Evolutionary conservation across 106 monocot genomes (phyloP).

Genomic region (Dendrobium huoshanense): DNA sequence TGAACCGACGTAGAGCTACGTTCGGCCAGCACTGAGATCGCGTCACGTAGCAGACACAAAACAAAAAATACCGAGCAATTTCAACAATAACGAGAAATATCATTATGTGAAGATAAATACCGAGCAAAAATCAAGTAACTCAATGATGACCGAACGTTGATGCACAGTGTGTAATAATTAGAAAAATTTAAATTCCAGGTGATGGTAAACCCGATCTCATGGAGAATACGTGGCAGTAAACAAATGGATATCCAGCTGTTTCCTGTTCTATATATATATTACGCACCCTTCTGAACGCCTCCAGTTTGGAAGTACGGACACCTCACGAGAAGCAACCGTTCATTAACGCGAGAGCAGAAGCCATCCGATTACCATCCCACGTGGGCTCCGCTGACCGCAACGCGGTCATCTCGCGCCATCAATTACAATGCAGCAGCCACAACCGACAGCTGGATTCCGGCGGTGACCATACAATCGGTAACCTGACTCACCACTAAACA

Average conservation of each 20-base stretch:
- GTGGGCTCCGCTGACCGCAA: constrained; percentile 1
- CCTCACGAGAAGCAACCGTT: neutral
- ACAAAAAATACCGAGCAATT: no score
- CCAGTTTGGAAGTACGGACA: neutral
- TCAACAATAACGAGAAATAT: no score
- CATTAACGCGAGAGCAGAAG: neutral
- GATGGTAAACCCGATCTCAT: neutral
- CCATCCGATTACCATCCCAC: neutral
- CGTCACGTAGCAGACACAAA: no score
- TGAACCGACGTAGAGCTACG: no score
- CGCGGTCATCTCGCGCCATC: neutral
- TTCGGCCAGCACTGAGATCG: no score
- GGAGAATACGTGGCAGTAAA: neutral
- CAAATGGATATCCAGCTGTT: neutral
- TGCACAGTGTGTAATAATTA: no score
- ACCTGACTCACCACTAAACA: neutral
- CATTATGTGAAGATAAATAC: no score
- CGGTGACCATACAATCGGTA: neutral
- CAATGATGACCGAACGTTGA: no score
- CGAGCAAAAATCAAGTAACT: no score
- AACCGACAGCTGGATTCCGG: neutral
- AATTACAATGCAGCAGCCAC: neutral
- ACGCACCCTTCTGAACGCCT: neutral
- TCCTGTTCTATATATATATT: neutral
- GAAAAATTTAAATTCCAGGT: neutral